Base-by-base conservation (phyloP, 768 basidiomycete species). In the Fistulinella prunicolor region DNA sequence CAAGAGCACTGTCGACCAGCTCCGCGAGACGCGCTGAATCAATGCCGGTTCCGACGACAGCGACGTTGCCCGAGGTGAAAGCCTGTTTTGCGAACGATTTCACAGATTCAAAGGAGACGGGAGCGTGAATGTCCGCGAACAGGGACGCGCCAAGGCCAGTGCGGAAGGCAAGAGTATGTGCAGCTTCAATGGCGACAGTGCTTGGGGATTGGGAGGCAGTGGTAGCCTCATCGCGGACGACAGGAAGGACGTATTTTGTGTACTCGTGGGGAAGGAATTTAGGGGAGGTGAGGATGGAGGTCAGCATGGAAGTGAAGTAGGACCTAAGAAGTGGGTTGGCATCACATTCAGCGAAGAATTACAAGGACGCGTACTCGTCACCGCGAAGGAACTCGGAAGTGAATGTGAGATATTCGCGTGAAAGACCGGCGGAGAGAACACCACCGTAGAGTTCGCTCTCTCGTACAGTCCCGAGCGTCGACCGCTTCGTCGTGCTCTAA, bases 391-490 rank as follows among this genome's bases (percentile, higher is more conserved):
- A 99, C 69, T 97, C 94, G 44, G 95, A 93, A 20, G 91, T 94
- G 65, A 97, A 72, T 50, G 92, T 85, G 38, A 99, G 77, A 71
- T 97, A 85, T 73, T 98, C 95, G 57, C 95, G 76, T 16, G 86
- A 79, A 55, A 97, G 75, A 53, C 79, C 85, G 48, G 92, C 73
- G 21, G 92, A 93, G 55, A 98, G 77, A 43, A 94, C 79, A 62
- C 94, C 95, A 42, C 95, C 95, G 65, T 90, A 89, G 30, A 97
- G 77, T 72, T 98, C 95, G 50, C 88, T 85, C 70, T 96, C 92
- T 54, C 95, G 82, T 56, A 94, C 82, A 30, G 89, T 90, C 49
- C 87, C 89, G 70, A 99, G 76, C 32, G 92, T 86, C 44, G 94
- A 94, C 59, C 91, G 83, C 64, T 84, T 82, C 48, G 75, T 74